These are phyloP conservation scores for Ilyonectria destructans DNA, from an alignment of 2,329 filamentous ascomycete genomes.

Conservation along the genomic window DNA sequence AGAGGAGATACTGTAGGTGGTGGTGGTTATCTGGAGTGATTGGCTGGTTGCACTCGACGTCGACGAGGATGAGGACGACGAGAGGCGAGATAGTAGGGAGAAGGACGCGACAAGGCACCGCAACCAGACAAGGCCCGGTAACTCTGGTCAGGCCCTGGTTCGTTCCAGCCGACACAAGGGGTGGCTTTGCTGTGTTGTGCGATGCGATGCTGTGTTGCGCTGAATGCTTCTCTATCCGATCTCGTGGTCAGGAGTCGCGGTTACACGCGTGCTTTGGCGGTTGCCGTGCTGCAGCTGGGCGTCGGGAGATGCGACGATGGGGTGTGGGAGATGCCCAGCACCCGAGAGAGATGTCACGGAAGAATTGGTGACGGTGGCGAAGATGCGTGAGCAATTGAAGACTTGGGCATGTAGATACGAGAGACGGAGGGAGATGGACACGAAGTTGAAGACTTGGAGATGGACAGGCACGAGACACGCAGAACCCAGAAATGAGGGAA, in stretches of 20 bases:
- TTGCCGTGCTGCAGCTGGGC: background rate
- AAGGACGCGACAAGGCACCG: constrained; percentile 1
- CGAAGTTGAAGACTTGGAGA: background rate
- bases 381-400: background rate
- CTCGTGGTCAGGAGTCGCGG: background rate
- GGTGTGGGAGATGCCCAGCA: background rate
- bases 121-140: constrained; percentile 2
- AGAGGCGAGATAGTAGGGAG: constrained; percentile 10
- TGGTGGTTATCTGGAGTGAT: constrained; percentile 14
- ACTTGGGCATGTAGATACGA: background rate
- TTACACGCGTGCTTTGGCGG: background rate
- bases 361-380: background rate
- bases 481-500: background rate
- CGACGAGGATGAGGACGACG: background rate
- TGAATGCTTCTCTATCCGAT: background rate
- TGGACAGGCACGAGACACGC: background rate
- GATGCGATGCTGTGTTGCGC: background rate
- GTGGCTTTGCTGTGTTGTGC: background rate
- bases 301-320: constrained; percentile 1
- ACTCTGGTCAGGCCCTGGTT: background rate
- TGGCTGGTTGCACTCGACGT: constrained; percentile 22
- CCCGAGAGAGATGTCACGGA: background rate
- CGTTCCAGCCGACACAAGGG: background rate
- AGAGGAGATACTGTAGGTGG: constrained; percentile 12
- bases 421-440: background rate